Evolutionary conservation across 345 rosid genomes (phyloP), one percentile per base, ranked within the genome.

Genomic region (Gossypium rotundifolium): DNA sequence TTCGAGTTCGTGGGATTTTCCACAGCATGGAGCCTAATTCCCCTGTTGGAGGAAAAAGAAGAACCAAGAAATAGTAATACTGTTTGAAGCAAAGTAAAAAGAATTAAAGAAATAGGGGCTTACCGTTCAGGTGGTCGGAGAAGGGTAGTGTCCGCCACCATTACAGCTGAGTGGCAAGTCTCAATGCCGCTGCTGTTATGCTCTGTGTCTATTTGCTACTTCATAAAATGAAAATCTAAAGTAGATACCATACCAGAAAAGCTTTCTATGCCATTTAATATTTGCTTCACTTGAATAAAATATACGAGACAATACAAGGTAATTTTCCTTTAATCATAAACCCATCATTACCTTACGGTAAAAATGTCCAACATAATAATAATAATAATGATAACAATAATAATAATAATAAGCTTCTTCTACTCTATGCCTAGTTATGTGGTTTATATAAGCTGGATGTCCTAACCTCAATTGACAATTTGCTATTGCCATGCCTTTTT

Each of bases 151-250:
- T 7, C n/a, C 18, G 59, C 76, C 76, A 17, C 27, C 58, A 73
- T 16, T 12, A n/a, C 22, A 91, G 75, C 71, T 84, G 93, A 72
- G 93, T 71, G 46, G 89, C 87, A 11, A 90, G 83, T 52, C 89
- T 84, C 54, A 78, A 71, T 46, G 92, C 92, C 93, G 86, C 87
- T 75, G 69, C 53, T 27, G 74, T 10, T 16, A 33, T 70, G 17
- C 53, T 13, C 17, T 3, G 53, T 49, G 17, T 49, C 5, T 13
- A 11, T 46, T 46, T 46, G 51, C 51, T 46, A 46, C 51, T 46
- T 46, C 1, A 46, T 46, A 46, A 46, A 46, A 46, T 46, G 51
- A 46, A 46, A 46, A 11, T 46, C 51, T 46, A 46, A 12, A 10
- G 51, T 46, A 2, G 13, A 46, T 10, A 46, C 11, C 13, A 46